phyloP scores from a whole-genome alignment of 768 basidiomycete genomes.

The Amanita exitialis region DNA sequence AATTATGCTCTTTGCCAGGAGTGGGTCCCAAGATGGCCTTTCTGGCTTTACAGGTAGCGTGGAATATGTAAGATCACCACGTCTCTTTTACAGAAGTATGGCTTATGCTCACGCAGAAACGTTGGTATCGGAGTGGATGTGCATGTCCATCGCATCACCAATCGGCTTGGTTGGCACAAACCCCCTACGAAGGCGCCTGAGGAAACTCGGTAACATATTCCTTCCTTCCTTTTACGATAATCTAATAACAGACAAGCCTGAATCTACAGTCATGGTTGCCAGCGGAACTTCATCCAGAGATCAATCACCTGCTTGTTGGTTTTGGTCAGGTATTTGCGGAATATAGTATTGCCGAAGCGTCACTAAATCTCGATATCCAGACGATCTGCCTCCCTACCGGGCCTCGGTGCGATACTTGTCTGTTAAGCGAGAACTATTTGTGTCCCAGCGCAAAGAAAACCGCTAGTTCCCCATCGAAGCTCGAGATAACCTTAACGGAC shows the following conservation, averaged over 20 bases:
- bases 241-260: conserved; percentile 27
- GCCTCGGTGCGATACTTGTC: conserved; percentile 57
- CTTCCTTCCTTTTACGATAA: neutral
- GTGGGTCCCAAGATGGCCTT: conserved; percentile 98
- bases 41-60: conserved; percentile 72
- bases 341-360: neutral
- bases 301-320: conserved; percentile 75
- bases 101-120: conserved; percentile 37
- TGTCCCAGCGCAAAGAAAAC: conserved; percentile 53
- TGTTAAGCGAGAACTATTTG: conserved; percentile 39
- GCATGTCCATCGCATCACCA: conserved; percentile 93
- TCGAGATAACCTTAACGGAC: conserved; percentile 24
- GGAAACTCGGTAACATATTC: conserved; percentile 56
- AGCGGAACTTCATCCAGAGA: conserved; percentile 57
- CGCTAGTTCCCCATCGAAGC: conserved; percentile 16
- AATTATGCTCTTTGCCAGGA: conserved; percentile 78
- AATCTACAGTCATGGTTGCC: conserved; percentile 84
- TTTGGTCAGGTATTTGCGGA: conserved; percentile 60
- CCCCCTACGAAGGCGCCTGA: conserved; percentile 80
- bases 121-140: conserved; percentile 93
- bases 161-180: conserved; percentile 87
- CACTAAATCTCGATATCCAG: conserved; percentile 21
- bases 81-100: neutral
- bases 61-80: conserved; percentile 54
- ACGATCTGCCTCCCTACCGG: conserved; percentile 56